Conservation (phyloP, 306 rosid species). For the Styphnolobium japonicum region DNA sequence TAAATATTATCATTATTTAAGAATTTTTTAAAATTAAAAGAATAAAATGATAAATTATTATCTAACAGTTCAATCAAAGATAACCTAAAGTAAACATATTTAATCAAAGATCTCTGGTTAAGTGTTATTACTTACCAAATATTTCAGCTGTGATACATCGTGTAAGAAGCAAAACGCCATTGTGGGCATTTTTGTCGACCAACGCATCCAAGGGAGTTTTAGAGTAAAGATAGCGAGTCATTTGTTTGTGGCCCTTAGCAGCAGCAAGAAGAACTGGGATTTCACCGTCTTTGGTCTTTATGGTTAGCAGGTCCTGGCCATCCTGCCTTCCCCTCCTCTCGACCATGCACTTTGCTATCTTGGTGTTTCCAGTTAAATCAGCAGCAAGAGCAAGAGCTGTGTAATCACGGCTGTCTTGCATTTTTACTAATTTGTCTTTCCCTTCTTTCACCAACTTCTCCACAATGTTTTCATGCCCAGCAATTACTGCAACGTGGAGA, state of each 20-base stretch:
- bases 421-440: neutral
- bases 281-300: neutral
- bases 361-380: neutral
- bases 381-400: conserved; percentile 20
- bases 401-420: neutral
- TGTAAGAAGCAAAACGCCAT: neutral
- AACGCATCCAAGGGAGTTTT: neutral
- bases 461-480: neutral
- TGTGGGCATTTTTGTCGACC: fast-evolving
- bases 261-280: conserved; percentile 13
- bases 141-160: conserved; percentile 13
- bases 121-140: conserved; percentile 16
- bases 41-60: no score
- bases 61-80: no score
- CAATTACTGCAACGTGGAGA: conserved; percentile 19
- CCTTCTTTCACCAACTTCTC: neutral
- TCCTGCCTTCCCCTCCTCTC: neutral
- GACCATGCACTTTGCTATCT: conserved; percentile 1
- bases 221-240: neutral
- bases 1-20: no score
- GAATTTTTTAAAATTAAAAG: no score
- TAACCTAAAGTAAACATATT: no score
- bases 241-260: neutral
- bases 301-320: neutral
- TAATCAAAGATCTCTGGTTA: no score